Base-by-base conservation (phyloP, 768 basidiomycete species). In the Pluteus cervinus region DNA sequence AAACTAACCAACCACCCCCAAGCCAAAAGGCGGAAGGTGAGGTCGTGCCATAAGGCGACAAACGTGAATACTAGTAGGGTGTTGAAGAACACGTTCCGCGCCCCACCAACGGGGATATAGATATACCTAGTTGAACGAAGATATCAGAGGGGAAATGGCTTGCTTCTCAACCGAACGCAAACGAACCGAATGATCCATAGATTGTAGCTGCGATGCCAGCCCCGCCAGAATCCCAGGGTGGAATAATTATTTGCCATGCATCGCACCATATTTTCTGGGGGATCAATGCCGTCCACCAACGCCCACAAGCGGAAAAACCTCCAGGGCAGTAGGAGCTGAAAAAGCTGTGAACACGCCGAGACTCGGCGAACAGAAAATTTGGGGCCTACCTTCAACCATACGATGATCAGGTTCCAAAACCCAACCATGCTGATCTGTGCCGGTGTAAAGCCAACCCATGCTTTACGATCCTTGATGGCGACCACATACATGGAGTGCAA, bases 191-290 rank as follows among this genome's bases (percentile, higher is more conserved):
- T 77, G 31, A 93, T 68, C 96, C 94, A 98, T 10, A 96, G 72
- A 52, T 98, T 99, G 60, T 92, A 97, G 45, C 86, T 89, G 6
- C 96, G 70, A 56, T 98, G 94, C 96, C 94, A 98, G 46, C 82
- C 83, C 45, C 91, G 63, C 96, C 96, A 98, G 60, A 99, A 98
- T 0, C 91, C 91, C 7, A 82, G 57, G 0, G 81, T 75, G 1
- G 93, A 96, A 55, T 97, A 97, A 57, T 97, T 98, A 58, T 98
- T 99, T 15, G 80, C 86, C 81, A 97, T 85, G 53, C 96, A 98
- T n/a, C 96, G 76, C 9, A 99, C 74, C 96, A 97, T 96, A 58
- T 99, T 99, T 59, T 99, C 96, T 0, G 94, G 96, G 0, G 91
- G 86, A 49, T 96, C 89, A 23, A 97, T 73, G 0, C 87, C 88